Percentiles rank a stretch among this genome's conserved stretches.
phyloP scores from a whole-genome alignment of 2,329 filamentous ascomycete genomes.

The Decorospora gaudefroyi region DNA sequence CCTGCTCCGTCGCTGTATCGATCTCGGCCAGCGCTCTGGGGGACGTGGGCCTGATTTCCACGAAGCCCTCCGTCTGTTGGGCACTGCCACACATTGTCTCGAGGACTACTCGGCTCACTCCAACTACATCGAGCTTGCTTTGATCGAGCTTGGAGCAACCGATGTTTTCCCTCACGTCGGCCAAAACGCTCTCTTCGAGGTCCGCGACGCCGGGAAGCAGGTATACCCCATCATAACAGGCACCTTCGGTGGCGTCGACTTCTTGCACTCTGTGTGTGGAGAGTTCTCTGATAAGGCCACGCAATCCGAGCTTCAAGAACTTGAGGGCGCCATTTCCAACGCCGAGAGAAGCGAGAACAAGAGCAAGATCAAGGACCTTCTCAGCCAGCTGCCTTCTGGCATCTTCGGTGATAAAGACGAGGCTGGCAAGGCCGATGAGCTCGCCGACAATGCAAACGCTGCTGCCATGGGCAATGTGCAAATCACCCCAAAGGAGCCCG shows the following conservation, averaged over 20 bases:
- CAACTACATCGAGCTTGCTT: constrained; percentile 86
- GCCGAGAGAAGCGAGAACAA: constrained; percentile 67
- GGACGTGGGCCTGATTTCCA: constrained; percentile 77
- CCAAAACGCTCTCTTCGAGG: constrained; percentile 68
- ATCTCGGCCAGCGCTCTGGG: constrained; percentile 77
- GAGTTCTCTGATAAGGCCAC: constrained; percentile 85
- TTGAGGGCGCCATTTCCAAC: constrained; percentile 77
- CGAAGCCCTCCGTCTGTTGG: constrained; percentile 83
- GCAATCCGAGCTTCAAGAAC: constrained; percentile 86
- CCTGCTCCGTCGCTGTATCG: constrained; percentile 73
- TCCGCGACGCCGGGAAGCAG: constrained; percentile 65
- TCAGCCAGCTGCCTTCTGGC: constrained; percentile 80
- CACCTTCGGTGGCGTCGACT: constrained; percentile 93
- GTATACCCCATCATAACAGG: constrained; percentile 88
- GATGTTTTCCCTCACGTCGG: constrained; percentile 89
- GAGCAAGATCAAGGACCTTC: constrained; percentile 75
- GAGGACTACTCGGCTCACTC: constrained; percentile 91
- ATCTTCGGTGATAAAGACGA: constrained; percentile 77
- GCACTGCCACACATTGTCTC: constrained; percentile 86
- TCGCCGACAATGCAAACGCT: constrained; percentile 74
- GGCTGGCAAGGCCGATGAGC: constrained; percentile 74
- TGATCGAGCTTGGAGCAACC: constrained; percentile 82
- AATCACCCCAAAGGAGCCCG: constrained; percentile 77
- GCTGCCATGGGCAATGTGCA: constrained; percentile 75
- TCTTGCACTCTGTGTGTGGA: constrained; percentile 82